Evolutionary conservation across 192 early-diverging fungal species (phyloP).

Genomic region (Podila epigama): DNA sequence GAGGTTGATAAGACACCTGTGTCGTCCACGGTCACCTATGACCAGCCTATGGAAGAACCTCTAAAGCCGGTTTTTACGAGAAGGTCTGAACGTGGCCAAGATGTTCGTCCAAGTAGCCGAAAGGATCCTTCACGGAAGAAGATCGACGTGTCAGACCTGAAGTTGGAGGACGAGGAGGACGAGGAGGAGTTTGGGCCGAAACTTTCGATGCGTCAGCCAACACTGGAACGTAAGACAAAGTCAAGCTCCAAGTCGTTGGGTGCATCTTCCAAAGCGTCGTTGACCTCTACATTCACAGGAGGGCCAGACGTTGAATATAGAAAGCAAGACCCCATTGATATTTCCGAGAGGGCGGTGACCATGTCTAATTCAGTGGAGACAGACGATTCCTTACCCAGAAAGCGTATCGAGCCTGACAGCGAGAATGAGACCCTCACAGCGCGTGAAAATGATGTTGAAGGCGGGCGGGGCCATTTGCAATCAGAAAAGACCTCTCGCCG

Average conservation of each 20-base stretch:
- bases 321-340: not conserved
- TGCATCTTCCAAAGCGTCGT: not conserved
- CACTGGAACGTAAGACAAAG: not conserved
- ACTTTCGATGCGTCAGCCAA: not conserved
- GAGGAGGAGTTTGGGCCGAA: constrained; percentile 1
- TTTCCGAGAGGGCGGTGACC: not conserved
- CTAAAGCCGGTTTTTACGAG: constrained; percentile 48
- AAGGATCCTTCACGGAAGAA: not conserved
- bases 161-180: not conserved
- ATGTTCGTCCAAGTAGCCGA: not conserved
- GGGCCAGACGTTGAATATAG: no score
- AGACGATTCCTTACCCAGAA: not conserved
- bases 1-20: constrained; percentile 1
- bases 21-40: not conserved
- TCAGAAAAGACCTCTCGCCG: not conserved
- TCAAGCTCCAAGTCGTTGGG: not conserved
- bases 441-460: not conserved
- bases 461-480: not conserved
- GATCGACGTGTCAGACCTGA: not conserved
- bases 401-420: no score
- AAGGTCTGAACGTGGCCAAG: not conserved
- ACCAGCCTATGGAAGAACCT: not conserved
- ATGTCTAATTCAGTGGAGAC: not conserved
- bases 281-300: no score
- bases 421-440: no score